phyloP scores from a whole-genome alignment of 495 filamentous ascomycete genomes.

The Lasiosphaeria miniovina region DNA sequence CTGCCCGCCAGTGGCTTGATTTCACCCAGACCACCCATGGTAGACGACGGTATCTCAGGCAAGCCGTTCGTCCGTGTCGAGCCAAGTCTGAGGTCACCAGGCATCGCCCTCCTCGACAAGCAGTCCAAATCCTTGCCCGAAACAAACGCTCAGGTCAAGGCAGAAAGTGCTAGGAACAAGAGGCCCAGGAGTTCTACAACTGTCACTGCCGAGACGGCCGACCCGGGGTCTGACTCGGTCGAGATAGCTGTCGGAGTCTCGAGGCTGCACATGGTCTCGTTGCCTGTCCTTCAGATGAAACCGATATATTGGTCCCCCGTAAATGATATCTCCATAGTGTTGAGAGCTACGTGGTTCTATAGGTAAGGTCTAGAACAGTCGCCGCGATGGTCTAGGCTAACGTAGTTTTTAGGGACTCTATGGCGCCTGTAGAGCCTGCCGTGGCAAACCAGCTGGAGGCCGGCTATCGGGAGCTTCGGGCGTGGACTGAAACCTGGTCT shows the following conservation, averaged over 20 bases:
- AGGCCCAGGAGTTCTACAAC: neutral
- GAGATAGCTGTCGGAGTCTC: conserved; percentile 74
- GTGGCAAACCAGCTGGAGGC: conserved; percentile 89
- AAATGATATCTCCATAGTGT: conserved; percentile 78
- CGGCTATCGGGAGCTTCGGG: conserved; percentile 80
- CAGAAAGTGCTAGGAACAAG: neutral
- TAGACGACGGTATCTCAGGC: conserved; percentile 46
- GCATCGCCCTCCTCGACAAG: conserved; percentile 19
- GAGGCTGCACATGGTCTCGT: conserved; percentile 60
- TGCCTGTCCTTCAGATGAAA: conserved; percentile 73
- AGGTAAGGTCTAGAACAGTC: conserved; percentile 14
- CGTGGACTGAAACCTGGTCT: conserved; percentile 90
- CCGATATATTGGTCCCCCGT: conserved; percentile 98
- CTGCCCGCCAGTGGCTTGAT: conserved; percentile 9
- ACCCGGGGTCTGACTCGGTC: conserved; percentile 25
- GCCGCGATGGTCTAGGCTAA: conserved; percentile 1
- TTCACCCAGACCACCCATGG: conserved; percentile 27
- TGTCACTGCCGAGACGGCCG: neutral
- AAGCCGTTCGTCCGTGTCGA: conserved; percentile 45
- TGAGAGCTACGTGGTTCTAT: conserved; percentile 96
- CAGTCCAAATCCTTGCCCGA: neutral
- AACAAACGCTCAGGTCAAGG: neutral
- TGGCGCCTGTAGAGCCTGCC: conserved; percentile 82
- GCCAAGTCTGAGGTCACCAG: conserved; percentile 16
- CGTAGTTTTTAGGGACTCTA: conserved; percentile 61